Percentiles rank a stretch among this genome's conserved stretches.
These are phyloP conservation scores for Madurella mycetomatis DNA, from an alignment of 2,329 filamentous ascomycete genomes.

Conservation along the genomic window DNA sequence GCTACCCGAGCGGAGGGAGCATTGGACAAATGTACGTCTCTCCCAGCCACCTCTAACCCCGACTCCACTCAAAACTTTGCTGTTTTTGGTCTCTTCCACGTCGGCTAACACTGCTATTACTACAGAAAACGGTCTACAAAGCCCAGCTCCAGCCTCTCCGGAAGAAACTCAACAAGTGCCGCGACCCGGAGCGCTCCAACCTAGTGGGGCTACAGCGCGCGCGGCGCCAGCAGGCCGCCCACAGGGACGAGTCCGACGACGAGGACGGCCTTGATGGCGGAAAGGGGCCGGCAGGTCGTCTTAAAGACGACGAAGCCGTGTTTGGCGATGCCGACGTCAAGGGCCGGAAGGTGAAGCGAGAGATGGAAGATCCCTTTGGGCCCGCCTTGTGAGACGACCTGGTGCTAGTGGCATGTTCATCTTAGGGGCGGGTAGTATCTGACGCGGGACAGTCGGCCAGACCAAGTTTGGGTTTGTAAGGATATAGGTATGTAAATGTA, in stretches of 20 bases:
- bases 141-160: conserved; percentile 46
- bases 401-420: not conserved
- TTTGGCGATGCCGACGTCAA: conserved; percentile 39
- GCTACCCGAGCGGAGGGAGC: conserved; percentile 50
- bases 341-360: conserved; percentile 32
- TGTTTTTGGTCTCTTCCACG: not conserved
- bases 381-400: conserved; percentile 1
- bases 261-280: conserved; percentile 11
- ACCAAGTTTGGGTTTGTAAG: no score
- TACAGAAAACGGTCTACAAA: conserved; percentile 33
- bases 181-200: conserved; percentile 70
- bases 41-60: conserved; percentile 8
- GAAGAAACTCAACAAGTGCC: conserved; percentile 66
- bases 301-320: conserved; percentile 40
- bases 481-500: no score
- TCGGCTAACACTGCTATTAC: not conserved
- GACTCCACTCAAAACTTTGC: conserved; percentile 3
- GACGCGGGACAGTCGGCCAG: not conserved
- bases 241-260: conserved; percentile 37
- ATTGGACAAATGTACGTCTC: conserved; percentile 48
- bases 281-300: not conserved
- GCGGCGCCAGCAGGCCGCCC: conserved; percentile 50
- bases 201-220: conserved; percentile 64
- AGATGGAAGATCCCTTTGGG: conserved; percentile 45
- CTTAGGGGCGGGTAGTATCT: not conserved